Percentiles rank a stretch among this genome's conserved stretches.
Conservation (phyloP, 2,329 filamentous ascomycete genomes). For the Penicillium sp. region DNA sequence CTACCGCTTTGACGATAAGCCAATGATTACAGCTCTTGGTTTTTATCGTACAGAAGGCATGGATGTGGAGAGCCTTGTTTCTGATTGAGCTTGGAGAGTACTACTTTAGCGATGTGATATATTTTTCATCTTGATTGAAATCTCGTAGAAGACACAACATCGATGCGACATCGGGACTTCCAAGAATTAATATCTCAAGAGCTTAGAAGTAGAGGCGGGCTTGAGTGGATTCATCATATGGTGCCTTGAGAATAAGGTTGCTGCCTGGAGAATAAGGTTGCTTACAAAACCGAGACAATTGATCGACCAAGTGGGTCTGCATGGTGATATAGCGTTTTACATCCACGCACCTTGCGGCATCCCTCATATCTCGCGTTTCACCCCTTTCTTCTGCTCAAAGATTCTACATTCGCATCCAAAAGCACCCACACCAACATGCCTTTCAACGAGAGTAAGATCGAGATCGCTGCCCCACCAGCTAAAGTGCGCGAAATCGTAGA, state of each 20-base stretch:
- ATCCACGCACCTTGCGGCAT: not conserved
- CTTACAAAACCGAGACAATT: not conserved
- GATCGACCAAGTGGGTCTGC: not conserved
- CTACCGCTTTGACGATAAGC: conserved; percentile 57
- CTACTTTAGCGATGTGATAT: no score
- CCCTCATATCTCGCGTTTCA: not conserved
- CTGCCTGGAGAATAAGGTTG: not conserved
- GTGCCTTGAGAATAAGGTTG: not conserved
- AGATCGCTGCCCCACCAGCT: conserved; percentile 25
- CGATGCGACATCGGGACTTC: no score
- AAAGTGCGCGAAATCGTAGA: conserved; percentile 31
- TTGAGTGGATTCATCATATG: no score
- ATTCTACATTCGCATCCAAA: not conserved
- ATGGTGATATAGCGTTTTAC: not conserved
- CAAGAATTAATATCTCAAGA: no score
- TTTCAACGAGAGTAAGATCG: conserved; percentile 22
- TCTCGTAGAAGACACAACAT: no score
- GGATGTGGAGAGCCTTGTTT: conserved; percentile 24
- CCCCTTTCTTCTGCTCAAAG: not conserved
- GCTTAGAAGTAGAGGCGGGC: no score
- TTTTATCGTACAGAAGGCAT: conserved; percentile 49
- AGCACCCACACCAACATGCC: conserved; percentile 13
- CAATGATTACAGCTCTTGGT: conserved; percentile 51
- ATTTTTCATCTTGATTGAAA: no score
- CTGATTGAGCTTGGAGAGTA: no score